Evolutionary conservation across 345 rosid species (phyloP), one percentile per base, ranked within the genome.

Genomic region (Dimocarpus longan): DNA sequence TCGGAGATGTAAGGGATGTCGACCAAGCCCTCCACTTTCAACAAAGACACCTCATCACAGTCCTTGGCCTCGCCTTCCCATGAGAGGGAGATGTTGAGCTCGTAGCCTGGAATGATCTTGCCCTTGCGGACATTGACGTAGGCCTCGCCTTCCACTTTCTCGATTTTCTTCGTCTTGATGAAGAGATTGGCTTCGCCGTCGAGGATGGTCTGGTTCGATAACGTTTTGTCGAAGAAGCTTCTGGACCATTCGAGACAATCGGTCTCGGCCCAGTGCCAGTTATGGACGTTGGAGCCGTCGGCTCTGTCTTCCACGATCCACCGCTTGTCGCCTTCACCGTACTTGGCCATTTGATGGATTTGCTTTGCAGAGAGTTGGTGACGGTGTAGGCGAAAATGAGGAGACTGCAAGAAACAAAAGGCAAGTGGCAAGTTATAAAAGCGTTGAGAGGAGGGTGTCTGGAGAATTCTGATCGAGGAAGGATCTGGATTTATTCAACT

Each of bases 241-340:
- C 94, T 87, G 11, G 99, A 91, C 97, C 97, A 94, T 18, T 91
- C 97, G 10, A 96, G 85, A 75, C 98, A 96, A 65, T 96, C 87
- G 50, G 98, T 96, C 81, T 96, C 98, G 1, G 98, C 84, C 99
- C 98, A 96, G 91, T 96, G 99, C 99, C 99, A 94, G 88, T 94
- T 94, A 80, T 96, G 98, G 65, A 94, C 98, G 79, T 96, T 96
- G 81, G 98, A 86, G 50, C 98, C 99, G 87, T 96, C 98, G n/a
- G 94, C 71, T 68, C 99, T 87, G 42, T 94, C 99, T 63, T 96
- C 97, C 0, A 96, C 99, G 89, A 96, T 96, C 98, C 99, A 96
- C 6, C 99, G 93, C 82, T 88, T 94, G 89, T 96, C 98, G 13
- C 99, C 98, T 70, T 96, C 99, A 40, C 98, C 99, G 87, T 84